Evolutionary conservation across 495 filamentous ascomycete species (phyloP), one percentile per base, ranked within the genome.

Genomic region (Cladorrhinum samala): DNA sequence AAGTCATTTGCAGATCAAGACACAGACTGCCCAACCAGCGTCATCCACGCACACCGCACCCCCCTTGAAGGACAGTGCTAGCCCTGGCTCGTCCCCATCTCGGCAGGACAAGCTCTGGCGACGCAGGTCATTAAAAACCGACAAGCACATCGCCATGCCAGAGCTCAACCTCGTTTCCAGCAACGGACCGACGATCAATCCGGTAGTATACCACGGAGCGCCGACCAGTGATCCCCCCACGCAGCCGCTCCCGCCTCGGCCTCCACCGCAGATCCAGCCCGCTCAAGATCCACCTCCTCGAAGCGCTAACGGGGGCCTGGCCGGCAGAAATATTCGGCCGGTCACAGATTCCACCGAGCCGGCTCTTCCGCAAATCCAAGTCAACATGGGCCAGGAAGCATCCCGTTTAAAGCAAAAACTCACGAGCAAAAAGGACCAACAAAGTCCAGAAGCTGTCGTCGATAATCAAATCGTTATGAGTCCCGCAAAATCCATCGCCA

Each of bases 111-210:
- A 74, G 45, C 68, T 77, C 40, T 75, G 73, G 73, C 65, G 68
- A 33, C 66, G 74, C n/a, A 65, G 72, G 53, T 76, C 74, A 19
- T 55, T 69, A 9, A 74, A 64, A 57, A 62, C 58, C 41, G 73
- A 77, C 37, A 63, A 63, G 33, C 70, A 56, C 50, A 45, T 73
- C 20, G 65, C 67, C 17, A 63, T 76, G 13, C 61, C 72, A 1
- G 70, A 71, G 37, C 72, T 77, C 49, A 74, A 70, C 50, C 56
- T 77, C 24, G 62, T 65, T 27, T 54, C 47, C 39, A 75, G 72
- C 24, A 64, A 76, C 59, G 73, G 73, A 18, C 76, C 73, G 17
- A 77, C 73, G 20, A 71, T 70, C 14, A 62, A 56, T 37, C 52
- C 61, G 52, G 43, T 38, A 27, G 41, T 47, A 13, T 52, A 60